Percentiles rank a stretch among this genome's conserved stretches.
These are phyloP conservation scores for Colletotrichum tropicale DNA, from an alignment of 2,329 filamentous ascomycete genomes.

Conservation along the genomic window DNA sequence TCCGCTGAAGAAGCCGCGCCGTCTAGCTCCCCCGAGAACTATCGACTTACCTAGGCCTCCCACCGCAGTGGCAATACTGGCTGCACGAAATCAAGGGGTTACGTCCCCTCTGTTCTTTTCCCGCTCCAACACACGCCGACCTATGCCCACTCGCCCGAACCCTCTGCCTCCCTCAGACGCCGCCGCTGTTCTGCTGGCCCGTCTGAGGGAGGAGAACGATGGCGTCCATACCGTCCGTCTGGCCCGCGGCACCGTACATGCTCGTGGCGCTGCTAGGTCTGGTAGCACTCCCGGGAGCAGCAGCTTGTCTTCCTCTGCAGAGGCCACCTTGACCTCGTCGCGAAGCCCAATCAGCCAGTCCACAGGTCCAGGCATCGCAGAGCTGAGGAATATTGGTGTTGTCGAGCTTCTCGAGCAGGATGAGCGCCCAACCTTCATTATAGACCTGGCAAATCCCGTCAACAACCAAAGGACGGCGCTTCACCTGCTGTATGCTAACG, in stretches of 20 bases:
- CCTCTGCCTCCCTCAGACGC: constrained; percentile 44
- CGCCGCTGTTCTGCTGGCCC: constrained; percentile 51
- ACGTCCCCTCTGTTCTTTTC: constrained; percentile 60
- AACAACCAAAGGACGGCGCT: constrained; percentile 60
- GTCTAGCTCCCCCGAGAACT: constrained; percentile 48
- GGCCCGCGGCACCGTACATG: constrained; percentile 55
- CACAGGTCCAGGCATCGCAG: constrained; percentile 52
- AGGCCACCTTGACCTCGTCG: constrained; percentile 31
- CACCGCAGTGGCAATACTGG: constrained; percentile 26
- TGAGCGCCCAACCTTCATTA: constrained; percentile 75
- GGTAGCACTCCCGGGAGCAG: constrained; percentile 58
- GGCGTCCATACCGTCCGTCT: constrained; percentile 59
- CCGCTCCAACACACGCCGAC: constrained; percentile 40
- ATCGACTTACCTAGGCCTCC: constrained; percentile 42
- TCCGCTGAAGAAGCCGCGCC: constrained; percentile 52
- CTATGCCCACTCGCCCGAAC: constrained; percentile 39
- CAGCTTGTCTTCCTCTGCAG: constrained; percentile 51
- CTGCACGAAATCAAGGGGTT: constrained; percentile 35
- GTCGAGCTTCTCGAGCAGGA: constrained; percentile 79
- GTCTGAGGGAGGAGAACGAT: constrained; percentile 48
- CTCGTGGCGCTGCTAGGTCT: constrained; percentile 48
- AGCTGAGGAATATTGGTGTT: constrained; percentile 69
- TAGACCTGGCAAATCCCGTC: constrained; percentile 67
- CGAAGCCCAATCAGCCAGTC: constrained; percentile 55
- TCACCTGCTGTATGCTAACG: constrained; percentile 71